A percentile compares a stretch with the other conserved stretches of the same genome.
Evolutionary conservation across 306 rosid species (phyloP).

Genomic region (Casuarina equisetifolia): DNA sequence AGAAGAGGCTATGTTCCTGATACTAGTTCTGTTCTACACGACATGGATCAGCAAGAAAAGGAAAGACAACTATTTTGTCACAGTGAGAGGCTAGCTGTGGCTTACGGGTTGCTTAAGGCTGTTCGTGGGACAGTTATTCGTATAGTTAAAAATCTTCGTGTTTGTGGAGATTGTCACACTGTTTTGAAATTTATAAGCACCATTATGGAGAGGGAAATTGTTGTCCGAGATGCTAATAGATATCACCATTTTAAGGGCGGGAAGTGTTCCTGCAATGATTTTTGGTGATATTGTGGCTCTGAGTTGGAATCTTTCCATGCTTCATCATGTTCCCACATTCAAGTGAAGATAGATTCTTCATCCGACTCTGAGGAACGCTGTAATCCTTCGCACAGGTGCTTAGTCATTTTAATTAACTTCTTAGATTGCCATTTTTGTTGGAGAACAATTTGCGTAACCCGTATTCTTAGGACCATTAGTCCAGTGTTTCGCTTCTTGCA

Average conservation of each 20-base stretch:
- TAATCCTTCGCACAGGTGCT: neutral
- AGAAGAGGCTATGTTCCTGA: slow-evolving; percentile 85
- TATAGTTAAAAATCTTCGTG: slow-evolving; percentile 80
- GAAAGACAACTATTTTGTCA: slow-evolving; percentile 86
- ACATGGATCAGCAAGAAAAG: slow-evolving; percentile 82
- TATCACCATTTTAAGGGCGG: slow-evolving; percentile 81
- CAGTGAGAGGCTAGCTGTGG: slow-evolving; percentile 82
- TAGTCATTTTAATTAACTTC: neutral
- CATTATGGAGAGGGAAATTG: slow-evolving; percentile 64
- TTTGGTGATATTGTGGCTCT: slow-evolving; percentile 55
- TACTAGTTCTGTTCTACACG: slow-evolving; percentile 73
- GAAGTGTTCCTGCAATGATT: slow-evolving; percentile 77
- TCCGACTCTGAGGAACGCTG: neutral
- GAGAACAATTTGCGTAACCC: neutral
- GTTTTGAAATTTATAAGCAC: slow-evolving; percentile 72
- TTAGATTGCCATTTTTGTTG: neutral
- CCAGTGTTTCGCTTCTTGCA: neutral
- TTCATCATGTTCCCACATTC: neutral
- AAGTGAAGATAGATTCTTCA: neutral
- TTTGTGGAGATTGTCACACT: slow-evolving; percentile 85
- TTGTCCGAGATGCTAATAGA: slow-evolving; percentile 76
- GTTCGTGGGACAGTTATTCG: slow-evolving; percentile 64
- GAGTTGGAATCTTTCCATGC: neutral
- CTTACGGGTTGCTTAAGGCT: slow-evolving; percentile 75
- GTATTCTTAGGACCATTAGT: neutral